Evolutionary conservation across 1,284 basidiomycete genomes (phyloP), one percentile per base, ranked within the genome.

Genomic region (Sporisorium sorghi): DNA sequence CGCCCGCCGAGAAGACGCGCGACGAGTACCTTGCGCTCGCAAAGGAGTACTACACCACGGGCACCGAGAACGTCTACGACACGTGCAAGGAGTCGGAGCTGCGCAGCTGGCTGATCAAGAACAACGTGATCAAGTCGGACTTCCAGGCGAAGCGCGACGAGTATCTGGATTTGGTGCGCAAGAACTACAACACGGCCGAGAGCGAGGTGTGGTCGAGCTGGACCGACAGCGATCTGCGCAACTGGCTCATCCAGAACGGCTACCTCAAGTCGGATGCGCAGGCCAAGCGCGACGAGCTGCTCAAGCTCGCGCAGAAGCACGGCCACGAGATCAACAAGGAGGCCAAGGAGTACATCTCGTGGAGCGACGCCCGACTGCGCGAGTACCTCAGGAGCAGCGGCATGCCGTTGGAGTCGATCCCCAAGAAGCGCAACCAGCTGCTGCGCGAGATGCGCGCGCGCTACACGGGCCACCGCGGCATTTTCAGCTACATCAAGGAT

Each of bases 381-480:
- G 78, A 69, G 55, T 84, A 79, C 60, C 73, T 84, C 19, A 51
- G 69, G 17, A 57, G 66, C 51, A 67, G 61, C 33, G 83, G 82
- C 39, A 65, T 84, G 47, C 55, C 56, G n/a, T 37, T 75, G 7
- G 71, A 76, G 42, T 35, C 76, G 43, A 58, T 79, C 30, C 80
- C 78, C 46, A 72, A 68, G 65, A 77, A 77, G 66, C 70, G 83
- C 24, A 67, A 80, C 37, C 63, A 80, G 61, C 69, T 84, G 53
- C 54, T 83, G 64, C 73, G 82, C 48, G 74, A 79, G 69, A 79
- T 81, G 71, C 70, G 83, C 14, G 81, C 81, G 2, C 70, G 81
- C 30, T 83, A 80, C 74, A 65, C 63, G 23, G 77, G 79, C 21
- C 72, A 81, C 58, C 59, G 65, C 35, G 71, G 78, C 53, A 62